Conservation (phyloP, 169 alveolate species). For the Eimeria falciformis region DNA sequence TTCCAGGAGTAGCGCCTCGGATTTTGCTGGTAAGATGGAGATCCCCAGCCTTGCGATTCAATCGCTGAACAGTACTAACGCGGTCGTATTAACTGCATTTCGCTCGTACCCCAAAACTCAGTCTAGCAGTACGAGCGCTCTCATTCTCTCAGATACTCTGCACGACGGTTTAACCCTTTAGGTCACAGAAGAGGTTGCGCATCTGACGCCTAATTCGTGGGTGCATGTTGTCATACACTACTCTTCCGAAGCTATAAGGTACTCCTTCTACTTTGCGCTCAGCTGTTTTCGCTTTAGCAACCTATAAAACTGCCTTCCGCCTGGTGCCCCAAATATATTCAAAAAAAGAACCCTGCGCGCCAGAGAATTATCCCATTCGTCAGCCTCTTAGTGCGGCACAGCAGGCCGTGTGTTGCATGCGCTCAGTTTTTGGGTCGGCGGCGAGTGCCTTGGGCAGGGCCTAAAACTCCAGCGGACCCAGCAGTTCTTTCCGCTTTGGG, state of each 20-base stretch:
- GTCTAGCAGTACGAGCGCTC: not conserved
- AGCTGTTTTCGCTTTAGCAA: not conserved
- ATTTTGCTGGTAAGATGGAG: not conserved
- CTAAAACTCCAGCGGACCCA: constrained; percentile 14
- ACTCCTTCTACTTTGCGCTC: not conserved
- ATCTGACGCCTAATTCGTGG: constrained; percentile 25
- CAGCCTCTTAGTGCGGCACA: no score
- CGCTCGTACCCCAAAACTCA: not conserved
- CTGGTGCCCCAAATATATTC: no score
- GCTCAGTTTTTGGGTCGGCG: constrained; percentile 45
- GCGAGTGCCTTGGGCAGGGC: constrained; percentile 21
- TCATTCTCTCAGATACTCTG: not conserved
- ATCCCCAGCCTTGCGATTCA: not conserved
- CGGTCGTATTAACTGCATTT: not conserved
- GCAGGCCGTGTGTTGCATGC: not conserved
- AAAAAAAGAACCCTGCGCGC: no score
- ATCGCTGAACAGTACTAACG: not conserved
- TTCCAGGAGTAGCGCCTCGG: constrained; percentile 65
- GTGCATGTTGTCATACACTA: constrained; percentile 48
- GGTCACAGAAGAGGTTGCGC: constrained; percentile 32
- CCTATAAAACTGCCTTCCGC: no score
- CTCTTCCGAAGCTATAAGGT: constrained; percentile 46
- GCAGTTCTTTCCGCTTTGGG: constrained; percentile 6
- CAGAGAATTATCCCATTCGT: no score
- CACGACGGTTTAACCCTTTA: not conserved